Evolutionary conservation across 2,329 filamentous ascomycete genomes (phyloP), one percentile per base, ranked within the genome.

Genomic region (Phoma herbarum): DNA sequence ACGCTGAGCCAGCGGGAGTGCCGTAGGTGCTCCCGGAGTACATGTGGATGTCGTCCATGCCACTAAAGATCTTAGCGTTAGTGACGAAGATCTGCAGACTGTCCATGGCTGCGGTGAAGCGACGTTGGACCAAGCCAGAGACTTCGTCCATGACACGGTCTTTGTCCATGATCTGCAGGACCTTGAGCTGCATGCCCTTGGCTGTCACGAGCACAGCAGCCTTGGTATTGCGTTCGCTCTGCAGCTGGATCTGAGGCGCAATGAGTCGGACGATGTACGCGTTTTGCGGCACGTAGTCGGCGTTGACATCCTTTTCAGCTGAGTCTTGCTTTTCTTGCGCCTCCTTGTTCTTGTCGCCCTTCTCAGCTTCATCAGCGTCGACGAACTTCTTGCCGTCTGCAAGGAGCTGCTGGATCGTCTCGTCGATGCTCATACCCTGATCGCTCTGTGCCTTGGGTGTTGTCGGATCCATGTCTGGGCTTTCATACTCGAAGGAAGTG

Each of bases 71-170:
- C 79, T 96, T 96, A 70, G 94, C 91, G 62, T 94, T 94, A 0
- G 94, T 95, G 48, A 99, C 93, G 68, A 99, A 99, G 79, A 99
- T 97, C 75, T 99, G 95, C 26, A 96, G 90, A 73, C 94, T 96
- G 78, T 99, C 95, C 90, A 98, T 97, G 66, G 93, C 92, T 62
- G 97, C 88, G 26, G 93, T 87, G 80, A 98, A 97, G 8, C 95
- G 90, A 35, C 93, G 90, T 75, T 99, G 96, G 1, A 99, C 94
- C 44, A 99, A 85, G 52, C 95, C 96, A 71, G 92, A 97, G 70
- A 99, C 93, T 67, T 91, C 90, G 75, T 99, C 95, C 46, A 88
- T 93, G 56, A 98, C 87, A 60, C 95, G 87, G 70, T 93, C 90
- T 78, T 96, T 97, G 79, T 99, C 95, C 90, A 98, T 97, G 69